Base-by-base conservation (phyloP, 2,329 filamentous ascomycete genomes). In the Aspergillus jensenii region DNA sequence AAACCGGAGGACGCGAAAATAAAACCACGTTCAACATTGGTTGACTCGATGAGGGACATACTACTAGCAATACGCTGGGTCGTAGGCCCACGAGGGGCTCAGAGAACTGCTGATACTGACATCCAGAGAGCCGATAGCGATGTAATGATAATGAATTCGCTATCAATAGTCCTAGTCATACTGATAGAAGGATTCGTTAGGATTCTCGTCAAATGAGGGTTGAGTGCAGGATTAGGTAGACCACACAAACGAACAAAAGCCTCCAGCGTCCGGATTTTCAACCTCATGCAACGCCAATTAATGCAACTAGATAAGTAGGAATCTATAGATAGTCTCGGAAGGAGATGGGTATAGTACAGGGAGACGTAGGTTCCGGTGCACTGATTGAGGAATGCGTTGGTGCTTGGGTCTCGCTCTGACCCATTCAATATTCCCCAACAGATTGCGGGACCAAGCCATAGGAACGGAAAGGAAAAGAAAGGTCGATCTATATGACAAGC, bases 401-500 rank as follows among this genome's bases (percentile, higher is more conserved):
- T 44, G 27, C 41, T 21, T 37, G 21, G 23, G 25, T 43, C 23
- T 44, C 7, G 15, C 25, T 7, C 23, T 51, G 14, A 14, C 35
- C 12, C 23, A 19, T 39, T 15, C 8, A 40, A 17, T 35, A 31
- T 15, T 35, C 23, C n/a, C 11, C 31, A 37, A 14, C 31, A 21
- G 14, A 3, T 21, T 11, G 17, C 23, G 35, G 35, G 23, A 51
- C 17, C 15, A 51, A 11, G 35, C 19, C 35, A 46, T 41, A 41
- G 40, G 21, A 51, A 50, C 48, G 40, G 31, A 19, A 43, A 45
- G 19, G 48, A 12, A 23, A 31, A 1, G 9, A 41, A 45, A 61
- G 52, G 54, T 25, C 25, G 33, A 55, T 62, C 55, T 54, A 57
- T 56, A 33, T 52, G 27, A 19, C 37, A 44, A 54, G 41, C 49